Evolutionary conservation across 202 grass and related monocot genomes (phyloP).

Genomic region (Panicum virgatum): DNA sequence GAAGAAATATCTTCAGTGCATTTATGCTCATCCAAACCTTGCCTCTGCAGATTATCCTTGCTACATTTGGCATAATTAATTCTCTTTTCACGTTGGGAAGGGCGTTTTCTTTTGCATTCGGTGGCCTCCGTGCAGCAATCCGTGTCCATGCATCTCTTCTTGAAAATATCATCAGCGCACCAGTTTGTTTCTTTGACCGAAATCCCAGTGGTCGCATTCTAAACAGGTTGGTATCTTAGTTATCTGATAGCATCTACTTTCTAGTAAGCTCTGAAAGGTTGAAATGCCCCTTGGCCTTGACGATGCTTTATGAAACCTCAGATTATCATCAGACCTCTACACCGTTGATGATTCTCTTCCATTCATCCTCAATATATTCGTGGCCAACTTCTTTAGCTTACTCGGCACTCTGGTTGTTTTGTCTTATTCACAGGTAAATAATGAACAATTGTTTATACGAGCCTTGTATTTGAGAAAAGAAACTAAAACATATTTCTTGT

Average conservation of each 20-base stretch:
- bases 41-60: conserved; percentile 70
- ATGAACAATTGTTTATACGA: neutral
- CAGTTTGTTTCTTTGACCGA: conserved; percentile 85
- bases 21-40: conserved; percentile 30
- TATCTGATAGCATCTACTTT: conserved; percentile 12
- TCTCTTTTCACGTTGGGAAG: conserved; percentile 87
- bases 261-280: conserved; percentile 2
- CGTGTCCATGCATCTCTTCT: conserved; percentile 81
- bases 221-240: conserved; percentile 64
- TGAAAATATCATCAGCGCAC: conserved; percentile 69
- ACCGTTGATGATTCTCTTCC: conserved; percentile 95
- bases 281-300: conserved; percentile 3
- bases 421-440: conserved; percentile 89
- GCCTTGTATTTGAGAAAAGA: conserved; percentile 11
- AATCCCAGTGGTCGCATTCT: conserved; percentile 89
- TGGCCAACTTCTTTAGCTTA: conserved; percentile 93
- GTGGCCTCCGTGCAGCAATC: conserved; percentile 81
- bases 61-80: conserved; percentile 80
- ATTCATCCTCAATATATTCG: conserved; percentile 96
- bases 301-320: conserved; percentile 42
- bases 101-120: conserved; percentile 92
- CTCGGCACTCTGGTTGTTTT: conserved; percentile 78
- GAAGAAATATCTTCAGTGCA: conserved; percentile 14
- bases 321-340: conserved; percentile 95
- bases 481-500: conserved; percentile 30